Percentiles rank a stretch among this genome's conserved stretches.
These are phyloP conservation scores for Talaromyces sp. DNA, from an alignment of 2,329 filamentous ascomycete genomes.

Conservation along the genomic window DNA sequence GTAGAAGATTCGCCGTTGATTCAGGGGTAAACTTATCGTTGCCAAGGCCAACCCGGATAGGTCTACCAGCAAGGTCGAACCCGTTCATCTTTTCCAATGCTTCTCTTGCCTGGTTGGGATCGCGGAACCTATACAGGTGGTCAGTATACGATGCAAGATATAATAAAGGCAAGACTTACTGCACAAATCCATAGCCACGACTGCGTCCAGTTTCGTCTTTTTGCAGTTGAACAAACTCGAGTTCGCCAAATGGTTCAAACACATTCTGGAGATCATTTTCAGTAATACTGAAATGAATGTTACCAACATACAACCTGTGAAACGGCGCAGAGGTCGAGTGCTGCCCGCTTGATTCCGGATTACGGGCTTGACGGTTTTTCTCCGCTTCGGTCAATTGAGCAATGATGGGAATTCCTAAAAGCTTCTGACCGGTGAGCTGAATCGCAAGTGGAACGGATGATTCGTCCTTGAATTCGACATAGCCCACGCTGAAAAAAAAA, in stretches of 20 bases:
- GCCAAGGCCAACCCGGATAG: constrained; percentile 96
- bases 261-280: constrained; percentile 93
- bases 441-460: constrained; percentile 89
- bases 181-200: constrained; percentile 95
- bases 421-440: constrained; percentile 96
- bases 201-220: constrained; percentile 90
- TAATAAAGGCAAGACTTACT: constrained; percentile 61
- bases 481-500: constrained; percentile 72
- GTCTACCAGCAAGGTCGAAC: constrained; percentile 94
- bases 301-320: constrained; percentile 96
- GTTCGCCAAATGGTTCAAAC: constrained; percentile 94
- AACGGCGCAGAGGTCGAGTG: constrained; percentile 85
- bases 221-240: constrained; percentile 95
- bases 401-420: constrained; percentile 97
- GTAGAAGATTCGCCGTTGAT: constrained; percentile 85
- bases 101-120: constrained; percentile 85
- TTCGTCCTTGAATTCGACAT: constrained; percentile 97
- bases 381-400: constrained; percentile 98
- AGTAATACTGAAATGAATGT: constrained; percentile 99
- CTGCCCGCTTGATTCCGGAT: constrained; percentile 60
- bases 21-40: constrained; percentile 99
- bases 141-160: constrained; percentile 4
- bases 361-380: constrained; percentile 95
- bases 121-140: constrained; percentile 65
- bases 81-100: constrained; percentile 99